Evolutionary conservation across 2,329 filamentous ascomycete species (phyloP), one percentile per base, ranked within the genome.

Genomic region (Purpureocillium takamizusanense): DNA sequence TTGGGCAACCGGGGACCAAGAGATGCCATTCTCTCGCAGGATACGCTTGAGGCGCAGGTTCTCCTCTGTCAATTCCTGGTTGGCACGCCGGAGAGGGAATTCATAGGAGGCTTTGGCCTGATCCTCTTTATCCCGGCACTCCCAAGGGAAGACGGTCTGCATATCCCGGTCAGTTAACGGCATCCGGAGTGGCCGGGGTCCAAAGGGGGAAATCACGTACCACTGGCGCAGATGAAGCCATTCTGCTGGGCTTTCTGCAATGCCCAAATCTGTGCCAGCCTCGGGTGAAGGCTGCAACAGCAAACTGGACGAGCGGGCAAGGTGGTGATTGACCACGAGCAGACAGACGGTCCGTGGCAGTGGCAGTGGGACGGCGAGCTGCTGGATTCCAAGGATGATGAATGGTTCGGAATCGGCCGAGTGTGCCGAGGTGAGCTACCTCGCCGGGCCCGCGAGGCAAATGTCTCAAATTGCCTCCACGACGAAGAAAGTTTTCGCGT

Each of bases 111-210:
- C 53, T 52, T 66, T 66, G 35, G 70, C 68, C 53, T 66, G 62
- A 23, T 75, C 70, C 42, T 70, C 61, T 47, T 66, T 68, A 46
- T 76, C 72, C 38, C 70, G 67, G 40, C 65, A 67, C 47, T 75
- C 71, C 65, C 65, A 70, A 4, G 71, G 65, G 35, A 59, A 61
- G 27, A 55, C 46, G 15, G 51, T 48, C 56, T 63, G 35, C 14
- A n/a, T 28, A 4, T 4, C 13, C 34, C 7, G 7, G 13, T 41
- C n/a, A 40, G 29, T 15, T 7, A 27, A 2, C 3, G 7, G n/a
- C n/a, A n/a, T n/a, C n/a, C n/a, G n/a, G n/a, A n/a, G n/a, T n/a
- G n/a, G n/a, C n/a, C n/a, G n/a, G n/a, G n/a, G n/a, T n/a, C n/a
- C n/a, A n/a, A n/a, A n/a, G 21, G 6, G 21, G 10, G 21, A 5